These are phyloP conservation scores for Verbena officinalis DNA, from an alignment of 257 asterid genomes.

Conservation along the genomic window DNA sequence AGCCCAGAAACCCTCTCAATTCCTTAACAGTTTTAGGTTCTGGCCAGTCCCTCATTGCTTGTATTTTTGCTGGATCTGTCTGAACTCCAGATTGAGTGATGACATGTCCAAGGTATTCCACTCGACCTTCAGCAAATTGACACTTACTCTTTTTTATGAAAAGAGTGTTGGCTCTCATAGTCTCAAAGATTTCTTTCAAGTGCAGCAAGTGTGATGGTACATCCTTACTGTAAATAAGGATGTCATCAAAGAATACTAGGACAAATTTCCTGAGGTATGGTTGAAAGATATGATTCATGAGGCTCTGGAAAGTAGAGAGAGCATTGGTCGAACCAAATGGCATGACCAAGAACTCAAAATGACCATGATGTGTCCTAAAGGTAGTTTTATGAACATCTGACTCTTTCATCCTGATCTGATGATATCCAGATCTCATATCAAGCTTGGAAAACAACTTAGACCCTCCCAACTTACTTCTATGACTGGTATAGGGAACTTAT, in stretches of 20 bases:
- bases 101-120: neutral
- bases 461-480: no score
- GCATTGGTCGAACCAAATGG: no score
- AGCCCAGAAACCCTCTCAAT: neutral
- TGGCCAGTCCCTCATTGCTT: neutral
- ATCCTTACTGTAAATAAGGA: neutral
- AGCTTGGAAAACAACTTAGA: neutral
- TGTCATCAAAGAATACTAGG: neutral
- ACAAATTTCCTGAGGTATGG: neutral
- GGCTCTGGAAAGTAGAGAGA: no score
- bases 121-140: neutral
- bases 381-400: neutral
- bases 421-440: neutral
- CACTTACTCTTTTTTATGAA: neutral
- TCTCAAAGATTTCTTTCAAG: neutral
- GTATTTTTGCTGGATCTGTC: neutral
- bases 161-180: fast-evolving
- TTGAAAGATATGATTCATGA: no score
- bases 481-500: no score
- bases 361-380: slow-evolving; percentile 6
- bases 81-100: neutral
- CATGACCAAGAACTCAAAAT: no score
- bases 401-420: neutral
- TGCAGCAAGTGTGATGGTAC: neutral
- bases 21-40: neutral